Evolutionary conservation across 805 yeast species (phyloP), one percentile per base, ranked within the genome.

Genomic region (Wickerhamomyces bovis): DNA sequence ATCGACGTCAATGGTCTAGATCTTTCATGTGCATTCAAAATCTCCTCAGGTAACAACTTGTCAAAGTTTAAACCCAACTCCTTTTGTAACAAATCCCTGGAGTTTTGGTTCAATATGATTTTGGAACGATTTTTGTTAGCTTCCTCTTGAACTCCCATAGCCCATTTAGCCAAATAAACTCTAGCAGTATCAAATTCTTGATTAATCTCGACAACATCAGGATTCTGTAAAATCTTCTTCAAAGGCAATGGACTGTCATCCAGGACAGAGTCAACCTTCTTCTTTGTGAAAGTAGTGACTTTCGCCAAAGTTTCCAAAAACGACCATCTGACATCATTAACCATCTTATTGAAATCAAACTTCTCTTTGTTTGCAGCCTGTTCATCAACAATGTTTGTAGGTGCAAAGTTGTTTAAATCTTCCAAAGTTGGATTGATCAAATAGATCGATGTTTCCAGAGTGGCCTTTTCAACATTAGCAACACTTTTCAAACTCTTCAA

Each of bases 131-230:
- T 62, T 50, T 64, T 76, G 54, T 81, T 89, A 2, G 96, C 94
- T 63, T 92, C 95, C 56, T 89, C 90, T 56, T 92, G 94, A 10
- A 94, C 94, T 25, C 88, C 88, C 55, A 88, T 76, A 0, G 98
- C 97, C 98, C 98, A 94, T 68, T 89, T 90, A 5, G 98, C 98
- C 49, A 92, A 71, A 63, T 89, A 92, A 4, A 89, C 85, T 45
- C 90, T 77, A 0, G 98, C 98, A 44, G 92, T 81, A 60, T 90
- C 98, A 61, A 90, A 94, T 52, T 92, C 98, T 52, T 88, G 86
- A 48, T 94, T 87, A 22, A 92, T 78, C 46, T 75, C 78, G 56
- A 75, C 76, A 12, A 92, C 95, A 56, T 88, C 95, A 0, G 96
- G 94, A 52, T 83, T 81, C 46, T 71, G 75, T 39, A 92, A 69